phyloP scores from a whole-genome alignment of 768 basidiomycete genomes.

The Aureoboletus auriporus region DNA sequence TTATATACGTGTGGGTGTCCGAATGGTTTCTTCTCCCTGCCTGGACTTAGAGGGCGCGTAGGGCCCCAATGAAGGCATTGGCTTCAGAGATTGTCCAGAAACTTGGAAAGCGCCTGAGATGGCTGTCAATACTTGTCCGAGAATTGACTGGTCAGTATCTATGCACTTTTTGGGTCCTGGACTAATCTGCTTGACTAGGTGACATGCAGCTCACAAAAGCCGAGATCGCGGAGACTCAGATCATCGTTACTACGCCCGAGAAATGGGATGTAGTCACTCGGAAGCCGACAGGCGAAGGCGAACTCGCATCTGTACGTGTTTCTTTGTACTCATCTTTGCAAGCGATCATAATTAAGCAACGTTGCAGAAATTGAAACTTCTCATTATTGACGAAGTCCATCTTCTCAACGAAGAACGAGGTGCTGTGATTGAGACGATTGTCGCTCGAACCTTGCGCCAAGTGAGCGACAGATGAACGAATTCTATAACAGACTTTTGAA shows the following conservation, averaged over 20 bases:
- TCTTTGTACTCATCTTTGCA: neutral
- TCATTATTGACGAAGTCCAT: constrained; percentile 98
- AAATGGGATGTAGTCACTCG: constrained; percentile 99
- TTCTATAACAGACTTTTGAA: neutral
- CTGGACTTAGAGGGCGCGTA: constrained; percentile 24
- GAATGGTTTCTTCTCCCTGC: neutral
- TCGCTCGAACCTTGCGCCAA: constrained; percentile 91
- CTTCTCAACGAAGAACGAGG: constrained; percentile 96
- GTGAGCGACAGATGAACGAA: constrained; percentile 32
- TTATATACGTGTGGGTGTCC: constrained; percentile 84
- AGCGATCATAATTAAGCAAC: neutral
- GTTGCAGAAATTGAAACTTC: constrained; percentile 77
- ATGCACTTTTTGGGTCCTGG: neutral
- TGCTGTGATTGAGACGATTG: constrained; percentile 96
- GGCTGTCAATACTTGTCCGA: constrained; percentile 82
- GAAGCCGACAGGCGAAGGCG: constrained; percentile 95
- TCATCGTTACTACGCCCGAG: constrained; percentile 98
- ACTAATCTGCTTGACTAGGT: constrained; percentile 33
- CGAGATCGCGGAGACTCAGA: constrained; percentile 92
- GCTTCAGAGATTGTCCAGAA: constrained; percentile 95
- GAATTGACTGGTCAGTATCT: constrained; percentile 78
- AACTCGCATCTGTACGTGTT: constrained; percentile 78
- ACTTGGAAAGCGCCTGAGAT: constrained; percentile 81
- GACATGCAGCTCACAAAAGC: constrained; percentile 97
- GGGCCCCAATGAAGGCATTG: constrained; percentile 97